A percentile compares a stretch with the other conserved stretches of the same genome.
Evolutionary conservation across 1,284 basidiomycete genomes (phyloP).

Genomic region (Ceratobasidium theobromae): DNA sequence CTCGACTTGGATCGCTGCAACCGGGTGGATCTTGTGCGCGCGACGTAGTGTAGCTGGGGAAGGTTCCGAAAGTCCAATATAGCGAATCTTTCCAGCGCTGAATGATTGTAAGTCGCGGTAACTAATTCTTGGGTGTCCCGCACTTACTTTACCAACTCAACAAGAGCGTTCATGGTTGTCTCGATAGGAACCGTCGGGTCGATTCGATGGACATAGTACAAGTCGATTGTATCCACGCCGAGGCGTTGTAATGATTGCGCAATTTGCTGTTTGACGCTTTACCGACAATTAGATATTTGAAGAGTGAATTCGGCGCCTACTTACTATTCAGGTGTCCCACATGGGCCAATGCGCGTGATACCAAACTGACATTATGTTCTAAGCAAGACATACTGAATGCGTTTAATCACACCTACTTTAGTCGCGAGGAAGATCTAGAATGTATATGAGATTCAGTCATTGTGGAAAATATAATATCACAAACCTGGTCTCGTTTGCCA

Average conservation of each 20-base stretch:
- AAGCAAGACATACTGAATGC: not conserved
- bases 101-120: not conserved
- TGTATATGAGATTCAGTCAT: not conserved
- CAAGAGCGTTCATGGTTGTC: constrained; percentile 53
- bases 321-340: constrained; percentile 18
- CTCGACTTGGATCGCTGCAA: constrained; percentile 28
- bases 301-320: constrained; percentile 33
- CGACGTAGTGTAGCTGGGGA: constrained; percentile 60
- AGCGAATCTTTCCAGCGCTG: constrained; percentile 57
- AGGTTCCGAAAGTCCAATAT: constrained; percentile 64
- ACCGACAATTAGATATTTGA: constrained; percentile 35
- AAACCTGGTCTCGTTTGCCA: constrained; percentile 18
- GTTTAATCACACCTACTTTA: constrained; percentile 47
- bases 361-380: not conserved
- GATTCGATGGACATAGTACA: constrained; percentile 42
- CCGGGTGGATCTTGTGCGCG: constrained; percentile 45
- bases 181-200: constrained; percentile 45
- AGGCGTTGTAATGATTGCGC: constrained; percentile 48
- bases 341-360: not conserved
- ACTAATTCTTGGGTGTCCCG: not conserved
- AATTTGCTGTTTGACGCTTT: constrained; percentile 42
- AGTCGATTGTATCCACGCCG: constrained; percentile 48
- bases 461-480: not conserved
- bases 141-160: constrained; percentile 54
- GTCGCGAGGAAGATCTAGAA: constrained; percentile 50